phyloP scores from a whole-genome alignment of 176 grass and related monocot genomes.

The Metroxylon sagu region DNA sequence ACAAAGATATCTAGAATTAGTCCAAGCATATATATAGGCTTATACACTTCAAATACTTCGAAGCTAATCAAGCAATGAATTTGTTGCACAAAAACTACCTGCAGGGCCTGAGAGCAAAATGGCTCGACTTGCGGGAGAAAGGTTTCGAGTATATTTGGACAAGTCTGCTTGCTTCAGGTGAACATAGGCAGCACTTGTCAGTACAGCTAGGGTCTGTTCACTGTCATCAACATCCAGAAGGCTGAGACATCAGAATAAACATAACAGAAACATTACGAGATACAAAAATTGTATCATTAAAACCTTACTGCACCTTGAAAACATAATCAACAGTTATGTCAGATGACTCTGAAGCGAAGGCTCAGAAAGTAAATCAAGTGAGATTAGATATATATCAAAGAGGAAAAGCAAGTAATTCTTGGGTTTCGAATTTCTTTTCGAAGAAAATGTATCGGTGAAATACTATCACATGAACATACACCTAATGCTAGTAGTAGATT shows the following conservation, averaged over 20 bases:
- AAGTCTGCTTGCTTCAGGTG: constrained; percentile 68
- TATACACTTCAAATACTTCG: too few species aligned
- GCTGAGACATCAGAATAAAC: background rate
- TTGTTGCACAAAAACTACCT: constrained; percentile 24
- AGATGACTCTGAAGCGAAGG: too few species aligned
- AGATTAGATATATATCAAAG: too few species aligned
- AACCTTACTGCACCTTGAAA: background rate
- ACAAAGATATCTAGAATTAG: background rate
- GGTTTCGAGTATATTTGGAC: constrained; percentile 79
- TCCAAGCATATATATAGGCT: too few species aligned
- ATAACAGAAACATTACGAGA: background rate
- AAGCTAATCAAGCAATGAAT: too few species aligned
- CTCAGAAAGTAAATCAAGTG: too few species aligned
- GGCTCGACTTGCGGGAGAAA: constrained; percentile 68
- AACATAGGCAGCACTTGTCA: constrained; percentile 88
- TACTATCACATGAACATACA: too few species aligned
- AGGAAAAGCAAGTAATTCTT: too few species aligned
- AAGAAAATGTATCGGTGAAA: too few species aligned
- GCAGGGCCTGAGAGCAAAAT: constrained; percentile 83
- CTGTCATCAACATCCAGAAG: constrained; percentile 32
- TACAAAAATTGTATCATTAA: background rate
- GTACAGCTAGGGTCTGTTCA: constrained; percentile 57
- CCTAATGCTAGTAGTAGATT: too few species aligned
- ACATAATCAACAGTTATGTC: too few species aligned
- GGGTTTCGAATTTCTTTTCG: too few species aligned